Conservation (phyloP, 164 flowering plant genomes). For the Akebia trifoliata region DNA sequence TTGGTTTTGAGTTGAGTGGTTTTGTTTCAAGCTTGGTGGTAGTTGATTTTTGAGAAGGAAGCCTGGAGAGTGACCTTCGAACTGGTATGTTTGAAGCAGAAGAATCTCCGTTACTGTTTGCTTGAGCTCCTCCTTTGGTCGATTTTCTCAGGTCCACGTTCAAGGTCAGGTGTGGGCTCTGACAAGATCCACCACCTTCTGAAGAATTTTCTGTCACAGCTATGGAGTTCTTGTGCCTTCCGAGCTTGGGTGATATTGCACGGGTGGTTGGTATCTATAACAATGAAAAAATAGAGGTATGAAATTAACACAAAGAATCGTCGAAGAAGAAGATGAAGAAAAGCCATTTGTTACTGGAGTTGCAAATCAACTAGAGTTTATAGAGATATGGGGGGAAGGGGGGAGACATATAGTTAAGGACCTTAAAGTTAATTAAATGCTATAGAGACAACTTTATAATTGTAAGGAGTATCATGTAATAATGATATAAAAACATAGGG, state of each 20-base stretch:
- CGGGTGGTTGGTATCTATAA: constrained; percentile 82
- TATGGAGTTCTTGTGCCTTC: constrained; percentile 48
- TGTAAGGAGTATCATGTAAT: too few relatives aligned
- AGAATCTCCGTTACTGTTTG: constrained; percentile 23
- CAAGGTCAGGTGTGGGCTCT: constrained; percentile 31
- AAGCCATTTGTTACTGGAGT: too few relatives aligned
- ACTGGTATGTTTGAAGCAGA: constrained; percentile 28
- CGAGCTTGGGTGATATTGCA: constrained; percentile 79
- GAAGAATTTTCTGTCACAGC: constrained; percentile 23
- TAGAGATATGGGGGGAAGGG: too few relatives aligned
- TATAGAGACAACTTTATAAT: too few relatives aligned
- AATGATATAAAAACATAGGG: too few relatives aligned
- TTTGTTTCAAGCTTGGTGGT: constrained; percentile 31
- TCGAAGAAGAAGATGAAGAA: too few relatives aligned
- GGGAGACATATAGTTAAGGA: too few relatives aligned
- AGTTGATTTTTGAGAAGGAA: constrained; percentile 31
- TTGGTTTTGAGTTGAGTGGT: constrained; percentile 26
- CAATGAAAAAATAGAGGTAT: background rate
- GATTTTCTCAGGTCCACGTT: constrained; percentile 18
- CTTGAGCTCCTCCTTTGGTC: constrained; percentile 17
- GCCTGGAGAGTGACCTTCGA: constrained; percentile 45
- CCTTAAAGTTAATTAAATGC: too few relatives aligned
- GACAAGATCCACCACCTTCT: constrained; percentile 30
- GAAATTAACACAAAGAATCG: background rate
- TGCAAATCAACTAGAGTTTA: too few relatives aligned